Percentiles rank a stretch among this genome's conserved stretches.
Evolutionary conservation across 345 rosid genomes (phyloP).

Genomic region (Eucalyptus regnans): DNA sequence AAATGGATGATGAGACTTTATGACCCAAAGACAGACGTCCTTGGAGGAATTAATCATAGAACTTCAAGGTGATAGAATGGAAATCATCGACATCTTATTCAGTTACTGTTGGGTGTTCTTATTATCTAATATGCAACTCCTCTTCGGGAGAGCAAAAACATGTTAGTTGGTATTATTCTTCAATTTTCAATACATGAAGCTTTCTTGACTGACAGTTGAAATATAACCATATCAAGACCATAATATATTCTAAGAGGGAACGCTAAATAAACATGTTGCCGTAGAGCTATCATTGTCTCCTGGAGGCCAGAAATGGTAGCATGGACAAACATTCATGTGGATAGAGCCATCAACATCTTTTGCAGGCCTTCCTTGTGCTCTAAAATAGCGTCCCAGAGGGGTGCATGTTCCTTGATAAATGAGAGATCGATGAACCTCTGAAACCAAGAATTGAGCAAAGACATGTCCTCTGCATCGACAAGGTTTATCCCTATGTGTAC

Average conservation of each 20-base stretch:
- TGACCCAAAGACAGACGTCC: not conserved
- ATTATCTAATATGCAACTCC: not conserved
- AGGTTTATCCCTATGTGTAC: not conserved
- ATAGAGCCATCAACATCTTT: not conserved
- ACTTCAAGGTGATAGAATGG: not conserved
- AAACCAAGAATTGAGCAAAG: not conserved
- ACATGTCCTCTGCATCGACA: not conserved
- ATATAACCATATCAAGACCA: not conserved
- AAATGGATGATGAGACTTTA: not conserved
- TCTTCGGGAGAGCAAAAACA: not conserved
- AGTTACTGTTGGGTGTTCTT: not conserved
- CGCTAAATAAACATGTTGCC: not conserved
- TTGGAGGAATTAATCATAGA: not conserved
- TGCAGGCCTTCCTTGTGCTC: not conserved
- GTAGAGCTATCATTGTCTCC: not conserved
- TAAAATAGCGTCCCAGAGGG: constrained; percentile 1
- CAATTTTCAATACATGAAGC: not conserved
- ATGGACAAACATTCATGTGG: not conserved
- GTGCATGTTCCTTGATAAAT: constrained; percentile 3
- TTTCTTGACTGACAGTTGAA: not conserved
- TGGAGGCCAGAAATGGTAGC: not conserved
- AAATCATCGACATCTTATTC: not conserved
- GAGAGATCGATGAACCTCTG: not conserved
- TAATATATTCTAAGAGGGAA: not conserved
- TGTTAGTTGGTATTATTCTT: not conserved